Evolutionary conservation across 495 filamentous ascomycete species (phyloP), one percentile per base, ranked within the genome.

Genomic region (Neurospora discreta): DNA sequence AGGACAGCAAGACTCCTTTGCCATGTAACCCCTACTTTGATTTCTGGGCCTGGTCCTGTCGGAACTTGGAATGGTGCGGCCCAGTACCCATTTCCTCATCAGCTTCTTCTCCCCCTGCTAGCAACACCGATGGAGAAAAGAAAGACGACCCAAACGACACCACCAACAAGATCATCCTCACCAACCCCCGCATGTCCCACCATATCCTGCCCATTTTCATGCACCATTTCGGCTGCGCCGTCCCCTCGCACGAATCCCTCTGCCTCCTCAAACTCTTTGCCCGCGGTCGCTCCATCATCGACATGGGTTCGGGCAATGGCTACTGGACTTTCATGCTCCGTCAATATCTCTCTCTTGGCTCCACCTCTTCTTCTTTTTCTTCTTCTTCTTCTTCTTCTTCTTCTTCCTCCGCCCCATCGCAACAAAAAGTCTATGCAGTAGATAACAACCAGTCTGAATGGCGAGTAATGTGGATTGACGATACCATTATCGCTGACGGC

Each of bases 151-250:
- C 39, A 40, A 40, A 40, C 5, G 39, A 40, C 13, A 40, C 13
- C 13, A 40, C 39, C 39, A 40, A 42, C 41, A 73, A 76, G 33
- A 75, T 83, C 4, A 39, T 71, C 33, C 60, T 36, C 13, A 5
- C 52, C 52, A 65, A 65, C n/a, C 20, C 69, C 11, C 81, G 80
- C 39, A 80, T 76, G 26, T 80, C 81, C 36, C 88, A 91, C 74
- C 87, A 86, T 73, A 78, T 89, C 3, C 81, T 90, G 1, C 88
- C 89, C 8, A 77, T 91, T n/a, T 77, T 90, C 33, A 90, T 89
- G 83, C 89, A 91, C 79, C 89, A 91, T 77, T 90, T 90, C 78
- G 87, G 87, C 42, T 91, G 89, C 81, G 84, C 85, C 8, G 83
- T 84, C 15, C 89, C 89, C 2, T 82, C 81, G 23, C 86, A 88